Percentiles rank a stretch among this genome's conserved stretches.
These are phyloP conservation scores for Pseudohyphozyma bogoriensis DNA, from an alignment of 768 basidiomycete genomes.

Conservation along the genomic window DNA sequence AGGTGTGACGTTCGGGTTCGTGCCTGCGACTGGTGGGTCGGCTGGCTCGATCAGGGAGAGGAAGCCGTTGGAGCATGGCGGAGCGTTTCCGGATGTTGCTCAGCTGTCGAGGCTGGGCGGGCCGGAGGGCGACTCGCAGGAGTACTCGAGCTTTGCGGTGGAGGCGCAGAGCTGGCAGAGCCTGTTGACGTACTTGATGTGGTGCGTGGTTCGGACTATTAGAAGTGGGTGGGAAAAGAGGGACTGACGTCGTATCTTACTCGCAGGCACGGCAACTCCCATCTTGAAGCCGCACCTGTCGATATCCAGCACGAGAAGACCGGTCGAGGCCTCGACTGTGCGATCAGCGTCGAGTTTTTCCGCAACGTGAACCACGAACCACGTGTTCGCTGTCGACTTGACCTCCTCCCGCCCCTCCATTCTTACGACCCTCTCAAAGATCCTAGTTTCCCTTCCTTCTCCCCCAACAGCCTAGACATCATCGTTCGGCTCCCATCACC, in stretches of 20 bases:
- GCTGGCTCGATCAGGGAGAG: background rate
- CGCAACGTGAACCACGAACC: background rate
- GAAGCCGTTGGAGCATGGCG: constrained; percentile 11
- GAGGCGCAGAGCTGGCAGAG: constrained; percentile 22
- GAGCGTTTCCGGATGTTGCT: constrained; percentile 15
- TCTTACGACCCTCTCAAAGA: background rate
- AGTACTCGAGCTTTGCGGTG: constrained; percentile 17
- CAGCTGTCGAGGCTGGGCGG: constrained; percentile 5
- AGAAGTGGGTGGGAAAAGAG: no score
- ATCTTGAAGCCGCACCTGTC: constrained; percentile 18
- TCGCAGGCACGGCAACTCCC: constrained; percentile 19
- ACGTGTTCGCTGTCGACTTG: background rate
- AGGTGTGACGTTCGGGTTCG: constrained; percentile 17
- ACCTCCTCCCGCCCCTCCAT: background rate
- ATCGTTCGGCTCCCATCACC: constrained; percentile 3
- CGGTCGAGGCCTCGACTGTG: constrained; percentile 2
- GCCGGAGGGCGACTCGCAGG: background rate
- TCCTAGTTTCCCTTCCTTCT: background rate
- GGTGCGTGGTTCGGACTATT: background rate
- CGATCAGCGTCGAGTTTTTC: constrained; percentile 18
- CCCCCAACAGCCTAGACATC: constrained; percentile 7
- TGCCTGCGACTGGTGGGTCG: background rate
- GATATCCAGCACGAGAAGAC: constrained; percentile 17
- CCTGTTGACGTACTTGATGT: constrained; percentile 17
- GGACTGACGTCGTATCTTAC: background rate